Evolutionary conservation across 2,329 filamentous ascomycete genomes (phyloP), one percentile per base, ranked within the genome.

Genomic region (Raffaelea deltoideospora): DNA sequence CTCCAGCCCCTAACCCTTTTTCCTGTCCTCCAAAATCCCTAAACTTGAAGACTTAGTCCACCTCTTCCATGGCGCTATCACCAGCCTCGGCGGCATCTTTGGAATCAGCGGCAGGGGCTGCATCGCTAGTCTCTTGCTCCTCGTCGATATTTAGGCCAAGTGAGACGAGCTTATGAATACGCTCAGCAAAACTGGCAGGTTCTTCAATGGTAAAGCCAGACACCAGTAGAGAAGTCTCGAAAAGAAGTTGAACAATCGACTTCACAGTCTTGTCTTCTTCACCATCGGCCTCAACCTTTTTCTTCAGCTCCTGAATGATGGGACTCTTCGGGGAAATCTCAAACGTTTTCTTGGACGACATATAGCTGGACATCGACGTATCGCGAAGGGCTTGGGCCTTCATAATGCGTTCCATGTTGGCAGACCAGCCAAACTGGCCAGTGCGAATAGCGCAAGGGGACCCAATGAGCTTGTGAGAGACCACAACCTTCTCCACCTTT

Each of bases 331-430:
- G 90, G n/a, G 90, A 96, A 66, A 98, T 96, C 73, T 98, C 90
- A 52, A 98, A 96, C 23, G 90, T 98, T 85, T 98, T 98, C 87
- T 98, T 98, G 61, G 88, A 96, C 49, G 85, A 92, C 90, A 98
- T 98, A 83, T 98, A 98, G 53, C 85, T 93, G 67, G 76, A 85
- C 90, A 98, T 98, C 55, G 87, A 95, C 51, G 90, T 98, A 70
- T 98, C 90, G 69, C 90, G 90, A 56, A 98, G 88, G 57, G 90
- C 90, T 74, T 98, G 90, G 21, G 90, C 90, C 81, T 98, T 98
- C 90, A 98, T 98, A 79, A 98, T 98, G 73, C 90, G 90, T 77
- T 98, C 90, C 90, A 98, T 98, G 78, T 98, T 98, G 60, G 90
- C 90, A 40, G 88, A 96, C 90, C 90, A 98, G 67, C 90, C 90